Conservation (phyloP, 257 asterid genomes). For the Solanum etuberosum region DNA sequence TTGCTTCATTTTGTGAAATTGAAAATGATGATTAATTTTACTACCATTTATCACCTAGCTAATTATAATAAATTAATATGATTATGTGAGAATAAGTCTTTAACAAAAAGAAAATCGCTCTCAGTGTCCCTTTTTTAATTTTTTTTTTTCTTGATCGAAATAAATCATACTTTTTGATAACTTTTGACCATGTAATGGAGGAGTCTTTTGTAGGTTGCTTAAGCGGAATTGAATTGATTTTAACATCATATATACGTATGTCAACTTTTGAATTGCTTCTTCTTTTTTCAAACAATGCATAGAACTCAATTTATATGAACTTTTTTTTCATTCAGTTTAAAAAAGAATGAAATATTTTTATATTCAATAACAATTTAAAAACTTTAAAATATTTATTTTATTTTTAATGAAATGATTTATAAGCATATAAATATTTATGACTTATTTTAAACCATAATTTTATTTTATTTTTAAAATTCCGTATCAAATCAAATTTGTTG, state of each 20-base stretch:
- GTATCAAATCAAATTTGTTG: neutral
- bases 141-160: neutral
- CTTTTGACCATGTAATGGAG: neutral
- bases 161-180: neutral
- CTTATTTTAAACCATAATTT: too few relatives aligned
- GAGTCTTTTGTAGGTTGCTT: neutral
- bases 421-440: too few relatives aligned
- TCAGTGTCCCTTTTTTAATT: too few relatives aligned
- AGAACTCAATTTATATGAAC: neutral
- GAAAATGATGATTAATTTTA: neutral
- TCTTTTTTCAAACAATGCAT: neutral
- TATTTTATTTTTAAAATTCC: accelerated
- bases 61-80: neutral
- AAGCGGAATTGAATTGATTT: neutral
- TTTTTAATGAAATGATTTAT: accelerated
- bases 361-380: too few relatives aligned
- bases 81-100: neutral
- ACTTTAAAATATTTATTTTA: too few relatives aligned
- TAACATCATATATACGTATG: neutral
- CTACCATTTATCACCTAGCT: neutral
- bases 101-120: neutral
- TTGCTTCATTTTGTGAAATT: neutral
- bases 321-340: too few relatives aligned
- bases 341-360: too few relatives aligned
- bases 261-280: neutral